Base-by-base conservation (phyloP, 345 rosid genomes). In the Moricandia moricandioides region DNA sequence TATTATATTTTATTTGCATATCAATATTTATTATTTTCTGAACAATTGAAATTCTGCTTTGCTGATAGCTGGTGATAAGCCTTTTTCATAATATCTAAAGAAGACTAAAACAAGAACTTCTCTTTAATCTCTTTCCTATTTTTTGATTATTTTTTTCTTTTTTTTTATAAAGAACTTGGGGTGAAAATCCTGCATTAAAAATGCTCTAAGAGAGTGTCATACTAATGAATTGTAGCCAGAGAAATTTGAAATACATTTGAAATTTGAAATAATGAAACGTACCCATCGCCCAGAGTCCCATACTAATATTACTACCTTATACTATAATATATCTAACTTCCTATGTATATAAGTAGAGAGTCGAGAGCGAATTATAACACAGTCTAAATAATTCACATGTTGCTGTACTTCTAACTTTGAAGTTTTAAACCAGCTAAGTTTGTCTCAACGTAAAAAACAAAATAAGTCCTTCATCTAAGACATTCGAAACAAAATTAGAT, bases 161-260 rank as follows among this genome's bases (percentile, higher is more conserved):
- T n/a, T n/a, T n/a, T n/a, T n/a, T n/a, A n/a, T n/a, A n/a, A n/a
- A n/a, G n/a, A n/a, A n/a, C n/a, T n/a, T n/a, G n/a, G n/a, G n/a
- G n/a, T n/a, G n/a, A n/a, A n/a, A n/a, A n/a, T n/a, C n/a, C n/a
- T n/a, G n/a, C n/a, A n/a, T n/a, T n/a, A n/a, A n/a, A n/a, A n/a
- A n/a, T n/a, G n/a, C n/a, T n/a, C n/a, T n/a, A 45, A 21, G 40
- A 40, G 49, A 67, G 33, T 67, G 68, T 31, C 65, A 39, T 17
- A 76, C 70, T 54, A 69, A 69, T 69, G 59, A 76, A 62, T 69
- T 69, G 63, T 4, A 76, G 64, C 74, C 79, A 76, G 70, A 55
- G 75, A 63, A 43, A 59, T 49, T 70, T 70, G 70, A 57, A 70
- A 70, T 77, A 70, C 75, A 77, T 45, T 14, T 77, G 51, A 29